Evolutionary conservation across 2,329 filamentous ascomycete species (phyloP).

Genomic region (Sarocladiaceae sp.): DNA sequence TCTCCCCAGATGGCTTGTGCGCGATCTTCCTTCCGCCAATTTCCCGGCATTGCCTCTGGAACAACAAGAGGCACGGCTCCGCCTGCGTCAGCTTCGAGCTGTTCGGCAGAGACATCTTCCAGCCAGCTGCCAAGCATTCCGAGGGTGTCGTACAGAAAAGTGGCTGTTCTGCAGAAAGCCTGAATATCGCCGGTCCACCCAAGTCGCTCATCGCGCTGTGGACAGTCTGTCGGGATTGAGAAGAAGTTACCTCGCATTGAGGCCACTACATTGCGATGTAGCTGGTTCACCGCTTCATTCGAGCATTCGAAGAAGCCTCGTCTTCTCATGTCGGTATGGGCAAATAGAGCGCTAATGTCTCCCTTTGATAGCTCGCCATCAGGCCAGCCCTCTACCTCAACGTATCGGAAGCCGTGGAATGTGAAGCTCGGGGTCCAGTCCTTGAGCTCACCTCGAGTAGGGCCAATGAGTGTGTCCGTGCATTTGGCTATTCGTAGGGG

Average conservation of each 20-base stretch:
- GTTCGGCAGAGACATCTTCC: slow-evolving; percentile 30
- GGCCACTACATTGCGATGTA: slow-evolving; percentile 50
- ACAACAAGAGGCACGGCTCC: not conserved
- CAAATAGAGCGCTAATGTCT: slow-evolving; percentile 23
- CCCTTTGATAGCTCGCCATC: slow-evolving; percentile 16
- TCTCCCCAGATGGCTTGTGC: slow-evolving; percentile 37
- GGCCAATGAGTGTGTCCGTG: slow-evolving; percentile 30
- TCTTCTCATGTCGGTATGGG: slow-evolving; percentile 46
- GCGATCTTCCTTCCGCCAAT: slow-evolving; percentile 10
- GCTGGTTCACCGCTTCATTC: slow-evolving; percentile 41
- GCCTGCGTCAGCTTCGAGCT: not conserved
- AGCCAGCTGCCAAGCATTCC: slow-evolving; percentile 46
- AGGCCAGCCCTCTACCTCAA: slow-evolving; percentile 40
- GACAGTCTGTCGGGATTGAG: slow-evolving; percentile 51
- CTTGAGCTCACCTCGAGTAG: slow-evolving; percentile 1
- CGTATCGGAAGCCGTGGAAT: slow-evolving; percentile 47
- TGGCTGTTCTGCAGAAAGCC: slow-evolving; percentile 43
- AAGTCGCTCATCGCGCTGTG: slow-evolving; percentile 47
- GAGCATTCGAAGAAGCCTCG: slow-evolving; percentile 47
- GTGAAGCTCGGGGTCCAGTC: slow-evolving; percentile 43
- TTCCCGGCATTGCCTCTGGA: slow-evolving; percentile 9
- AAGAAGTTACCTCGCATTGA: slow-evolving; percentile 54
- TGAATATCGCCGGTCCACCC: slow-evolving; percentile 48
- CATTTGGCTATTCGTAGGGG: slow-evolving; percentile 37
- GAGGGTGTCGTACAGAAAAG: slow-evolving; percentile 46